phyloP scores from a whole-genome alignment of 1,284 basidiomycete species.

The Tylopilus sp. region DNA sequence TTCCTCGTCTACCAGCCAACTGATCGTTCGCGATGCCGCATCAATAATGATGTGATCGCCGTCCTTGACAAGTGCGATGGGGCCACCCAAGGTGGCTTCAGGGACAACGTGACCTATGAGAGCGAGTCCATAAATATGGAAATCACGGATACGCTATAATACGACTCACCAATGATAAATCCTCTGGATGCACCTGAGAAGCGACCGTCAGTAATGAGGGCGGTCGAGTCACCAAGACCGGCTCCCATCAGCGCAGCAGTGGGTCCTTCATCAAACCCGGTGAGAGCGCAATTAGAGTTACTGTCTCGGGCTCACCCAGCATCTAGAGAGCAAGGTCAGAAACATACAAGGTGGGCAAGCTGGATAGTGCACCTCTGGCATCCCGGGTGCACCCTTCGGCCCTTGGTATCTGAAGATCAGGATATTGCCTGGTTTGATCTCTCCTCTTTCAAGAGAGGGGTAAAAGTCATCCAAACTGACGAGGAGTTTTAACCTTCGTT shows the following conservation, averaged over 20 bases:
- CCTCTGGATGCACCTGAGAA: conserved; percentile 81
- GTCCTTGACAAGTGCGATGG: conserved; percentile 91
- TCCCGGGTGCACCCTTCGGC: conserved; percentile 93
- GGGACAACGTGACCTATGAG: conserved; percentile 80
- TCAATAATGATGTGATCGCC: conserved; percentile 87
- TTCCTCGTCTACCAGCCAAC: conserved; percentile 78
- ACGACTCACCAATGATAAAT: conserved; percentile 58
- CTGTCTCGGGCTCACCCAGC: conserved; percentile 39
- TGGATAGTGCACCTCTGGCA: conserved; percentile 72
- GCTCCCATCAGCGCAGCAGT: conserved; percentile 93
- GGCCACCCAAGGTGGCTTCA: conserved; percentile 89
- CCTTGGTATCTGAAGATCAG: conserved; percentile 94
- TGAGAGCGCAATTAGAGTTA: conserved; percentile 4
- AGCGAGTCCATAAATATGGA: conserved; percentile 1
- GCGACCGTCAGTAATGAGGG: conserved; percentile 93
- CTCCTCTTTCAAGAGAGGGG: conserved; percentile 75
- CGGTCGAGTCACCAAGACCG: conserved; percentile 86
- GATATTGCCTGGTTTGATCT: conserved; percentile 83
- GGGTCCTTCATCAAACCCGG: conserved; percentile 50
- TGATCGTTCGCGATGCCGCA: conserved; percentile 73
- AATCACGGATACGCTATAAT: conserved; percentile 4
- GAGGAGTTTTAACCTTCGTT: conserved; percentile 4
- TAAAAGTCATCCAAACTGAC: conserved; percentile 79
- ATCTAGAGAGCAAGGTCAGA: conserved; percentile 34
- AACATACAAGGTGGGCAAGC: conserved; percentile 9